Conservation (phyloP, 2,329 filamentous ascomycete genomes). For the Botrytis galanthina region DNA sequence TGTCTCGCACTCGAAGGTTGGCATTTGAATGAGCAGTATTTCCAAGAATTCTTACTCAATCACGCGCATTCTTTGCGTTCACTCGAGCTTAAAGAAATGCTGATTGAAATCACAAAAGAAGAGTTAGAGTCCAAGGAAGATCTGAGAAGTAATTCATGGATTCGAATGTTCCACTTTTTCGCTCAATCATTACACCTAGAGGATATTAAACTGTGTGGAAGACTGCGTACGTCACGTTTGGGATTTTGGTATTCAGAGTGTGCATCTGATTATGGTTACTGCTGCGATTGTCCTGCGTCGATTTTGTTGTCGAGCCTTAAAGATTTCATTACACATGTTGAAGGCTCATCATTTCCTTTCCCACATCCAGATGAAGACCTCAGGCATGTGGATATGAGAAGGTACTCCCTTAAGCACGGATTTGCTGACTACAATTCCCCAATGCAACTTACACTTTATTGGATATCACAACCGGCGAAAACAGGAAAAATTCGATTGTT, state of each 20-base stretch:
- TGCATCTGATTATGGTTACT: too few relatives aligned
- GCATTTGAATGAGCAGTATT: background rate
- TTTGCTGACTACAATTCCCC: too few relatives aligned
- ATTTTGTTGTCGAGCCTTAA: background rate
- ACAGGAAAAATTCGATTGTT: background rate
- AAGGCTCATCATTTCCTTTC: background rate
- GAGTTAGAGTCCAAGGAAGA: background rate
- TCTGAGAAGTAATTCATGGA: background rate
- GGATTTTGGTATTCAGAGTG: background rate
- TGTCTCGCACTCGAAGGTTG: background rate
- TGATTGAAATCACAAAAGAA: background rate
- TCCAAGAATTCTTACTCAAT: background rate
- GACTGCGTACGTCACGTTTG: background rate
- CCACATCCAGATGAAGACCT: constrained; percentile 1
- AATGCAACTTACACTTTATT: background rate
- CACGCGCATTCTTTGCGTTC: background rate
- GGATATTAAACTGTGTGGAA: background rate
- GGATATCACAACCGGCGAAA: background rate
- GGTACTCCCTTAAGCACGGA: too few relatives aligned
- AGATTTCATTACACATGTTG: background rate
- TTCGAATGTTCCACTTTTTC: constrained; percentile 2
- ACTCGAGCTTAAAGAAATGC: background rate
- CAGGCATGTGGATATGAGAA: background rate
- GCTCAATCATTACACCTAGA: background rate
- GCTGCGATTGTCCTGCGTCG: too few relatives aligned